Evolutionary conservation across 2,329 filamentous ascomycete species (phyloP).

Genomic region (Hypomyces perniciosus): DNA sequence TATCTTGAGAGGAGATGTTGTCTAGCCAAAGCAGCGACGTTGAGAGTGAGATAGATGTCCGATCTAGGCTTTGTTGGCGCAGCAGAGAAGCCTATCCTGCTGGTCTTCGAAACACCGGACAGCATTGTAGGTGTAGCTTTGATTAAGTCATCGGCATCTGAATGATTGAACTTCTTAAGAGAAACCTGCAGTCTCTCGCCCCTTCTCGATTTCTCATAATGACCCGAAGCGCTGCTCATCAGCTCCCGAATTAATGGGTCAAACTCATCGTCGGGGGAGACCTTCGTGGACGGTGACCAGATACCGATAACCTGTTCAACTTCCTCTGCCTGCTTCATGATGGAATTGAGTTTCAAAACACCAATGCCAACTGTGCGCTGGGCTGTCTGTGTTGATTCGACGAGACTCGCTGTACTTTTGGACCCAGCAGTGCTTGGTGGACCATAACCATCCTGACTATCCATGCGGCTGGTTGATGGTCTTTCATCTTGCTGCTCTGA

Average conservation of each 20-base stretch:
- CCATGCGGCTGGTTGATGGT: constrained; percentile 28
- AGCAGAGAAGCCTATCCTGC: constrained; percentile 88
- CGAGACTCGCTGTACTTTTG: constrained; percentile 17
- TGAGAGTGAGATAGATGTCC: constrained; percentile 89
- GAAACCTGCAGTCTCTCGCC: constrained; percentile 76
- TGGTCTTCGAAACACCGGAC: constrained; percentile 72
- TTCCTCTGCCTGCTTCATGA: constrained; percentile 67
- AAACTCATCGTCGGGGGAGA: constrained; percentile 60
- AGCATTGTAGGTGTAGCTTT: constrained; percentile 83
- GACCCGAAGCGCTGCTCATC: constrained; percentile 65
- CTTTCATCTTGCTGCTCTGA: constrained; percentile 44
- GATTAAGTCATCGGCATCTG: constrained; percentile 74
- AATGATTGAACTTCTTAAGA: constrained; percentile 68
- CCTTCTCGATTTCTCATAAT: constrained; percentile 65
- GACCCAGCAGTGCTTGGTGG: constrained; percentile 56
- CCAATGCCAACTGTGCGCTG: constrained; percentile 68
- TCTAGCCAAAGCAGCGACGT: constrained; percentile 69
- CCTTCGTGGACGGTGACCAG: constrained; percentile 60
- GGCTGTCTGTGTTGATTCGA: constrained; percentile 24
- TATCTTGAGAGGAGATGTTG: constrained; percentile 65
- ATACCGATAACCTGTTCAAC: constrained; percentile 70
- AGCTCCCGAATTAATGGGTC: constrained; percentile 67
- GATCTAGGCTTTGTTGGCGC: constrained; percentile 83
- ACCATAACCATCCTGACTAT: constrained; percentile 38
- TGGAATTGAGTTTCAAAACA: constrained; percentile 65